These are phyloP conservation scores for Pisolithus thermaeus DNA, from an alignment of 1,284 basidiomycete species.

Conservation along the genomic window DNA sequence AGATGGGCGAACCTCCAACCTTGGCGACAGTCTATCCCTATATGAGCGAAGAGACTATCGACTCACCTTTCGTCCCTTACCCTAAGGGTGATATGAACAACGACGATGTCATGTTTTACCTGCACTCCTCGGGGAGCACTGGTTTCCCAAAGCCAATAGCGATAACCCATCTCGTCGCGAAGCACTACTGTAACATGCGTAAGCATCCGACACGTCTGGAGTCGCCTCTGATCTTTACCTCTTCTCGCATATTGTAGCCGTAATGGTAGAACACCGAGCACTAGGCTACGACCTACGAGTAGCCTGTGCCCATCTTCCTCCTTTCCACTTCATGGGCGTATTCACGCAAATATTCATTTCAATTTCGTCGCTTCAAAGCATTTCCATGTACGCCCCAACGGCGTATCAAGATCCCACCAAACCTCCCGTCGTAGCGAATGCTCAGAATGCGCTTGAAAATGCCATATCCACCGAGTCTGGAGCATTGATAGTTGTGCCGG, in stretches of 20 bases:
- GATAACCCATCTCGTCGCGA: conserved; percentile 8
- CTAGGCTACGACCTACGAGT: conserved; percentile 1
- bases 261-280: conserved; percentile 6
- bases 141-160: conserved; percentile 26
- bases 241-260: conserved; percentile 5
- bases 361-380: conserved; percentile 8
- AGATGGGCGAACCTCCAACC: conserved; percentile 28
- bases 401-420: conserved; percentile 8
- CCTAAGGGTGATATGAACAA: conserved; percentile 10
- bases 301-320: conserved; percentile 10
- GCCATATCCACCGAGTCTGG: conserved; percentile 9
- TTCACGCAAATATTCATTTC: conserved; percentile 12
- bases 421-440: conserved; percentile 15
- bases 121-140: conserved; percentile 26
- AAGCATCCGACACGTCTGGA: neutral
- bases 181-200: conserved; percentile 17
- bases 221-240: neutral
- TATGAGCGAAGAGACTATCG: conserved; percentile 19
- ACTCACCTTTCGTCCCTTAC: conserved; percentile 21
- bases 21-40: conserved; percentile 27
- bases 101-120: conserved; percentile 10
- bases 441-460: conserved; percentile 15
- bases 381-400: conserved; percentile 14
- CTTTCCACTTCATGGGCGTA: conserved; percentile 18
- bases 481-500: conserved; percentile 11